Conservation (phyloP, 306 rosid genomes). For the Acacia crassicarpa region DNA sequence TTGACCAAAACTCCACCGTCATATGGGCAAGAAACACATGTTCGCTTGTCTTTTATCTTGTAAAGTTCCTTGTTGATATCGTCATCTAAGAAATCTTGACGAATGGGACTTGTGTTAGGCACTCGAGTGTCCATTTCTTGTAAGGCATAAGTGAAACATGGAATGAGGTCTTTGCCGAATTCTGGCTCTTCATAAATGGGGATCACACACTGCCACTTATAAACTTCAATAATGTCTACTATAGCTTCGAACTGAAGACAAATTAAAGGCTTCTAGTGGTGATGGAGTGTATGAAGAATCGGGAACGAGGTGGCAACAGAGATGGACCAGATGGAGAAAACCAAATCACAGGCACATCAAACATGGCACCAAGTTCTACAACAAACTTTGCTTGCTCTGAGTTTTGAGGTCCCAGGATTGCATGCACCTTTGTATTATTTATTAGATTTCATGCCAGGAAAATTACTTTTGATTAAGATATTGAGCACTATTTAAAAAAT, state of each 20-base stretch:
- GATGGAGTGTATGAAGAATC: background rate
- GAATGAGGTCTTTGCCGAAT: background rate
- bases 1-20: constrained; percentile 20
- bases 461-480: background rate
- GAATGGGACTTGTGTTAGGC: constrained; percentile 20
- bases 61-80: background rate
- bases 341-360: constrained; percentile 35
- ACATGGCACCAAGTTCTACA: constrained; percentile 17
- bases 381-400: constrained; percentile 38
- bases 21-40: constrained; percentile 43
- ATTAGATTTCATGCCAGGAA: constrained; percentile 5
- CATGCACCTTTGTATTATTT: constrained; percentile 26
- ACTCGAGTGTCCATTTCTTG: background rate
- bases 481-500: too few species aligned
- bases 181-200: background rate
- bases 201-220: background rate
- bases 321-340: constrained; percentile 40
- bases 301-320: constrained; percentile 27
- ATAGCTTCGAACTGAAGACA: background rate
- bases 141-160: background rate
- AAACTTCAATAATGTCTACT: background rate
- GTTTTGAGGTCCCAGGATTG: constrained; percentile 39
- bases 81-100: background rate
- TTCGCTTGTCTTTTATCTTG: background rate
- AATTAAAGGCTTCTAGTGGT: background rate